Evolutionary conservation across 2,329 filamentous ascomycete genomes (phyloP), one percentile per base, ranked within the genome.

Genomic region (Huntiella abstrusa): DNA sequence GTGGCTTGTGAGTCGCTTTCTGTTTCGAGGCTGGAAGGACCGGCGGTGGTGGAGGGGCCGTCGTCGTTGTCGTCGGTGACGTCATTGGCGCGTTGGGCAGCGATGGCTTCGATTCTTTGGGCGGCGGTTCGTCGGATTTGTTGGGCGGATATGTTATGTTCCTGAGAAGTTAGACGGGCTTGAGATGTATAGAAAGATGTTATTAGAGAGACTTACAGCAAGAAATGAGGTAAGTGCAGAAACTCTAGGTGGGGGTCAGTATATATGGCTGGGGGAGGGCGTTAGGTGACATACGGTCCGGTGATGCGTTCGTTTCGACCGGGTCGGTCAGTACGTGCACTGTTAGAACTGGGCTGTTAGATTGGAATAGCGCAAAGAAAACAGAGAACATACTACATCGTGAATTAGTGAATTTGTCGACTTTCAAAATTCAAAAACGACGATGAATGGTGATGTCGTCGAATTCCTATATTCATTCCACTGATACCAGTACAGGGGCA

Each of bases 131-230:
- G 57, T 33, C 67, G 64, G 48, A 76, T 76, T 49, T 71, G 66
- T 22, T 64, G 58, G 2, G 73, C 70, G 16, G 74, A 83, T 53
- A 85, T 85, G 54, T 83, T 83, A 59, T 83, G 77, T 2, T 79
- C 74, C 71, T 80, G 33, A 37, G 46, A 12, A 22, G n/a, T 15
- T 15, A n/a, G 33, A 22, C 12, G 15, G 15, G 7, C 5, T 12
- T 6, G 5, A 4, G 6, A 15, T 10, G 4, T 3, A 32, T 7
- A 33, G 4, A 32, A 2, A 36, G 33, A 39, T 7, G 37, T 5
- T 4, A 5, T 19, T 19, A 19, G 17, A 33, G 19, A 13, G 28
- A 53, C 64, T 52, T 52, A 68, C 66, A 17, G 69, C 68, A 38
- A 73, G 58, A 50, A 69, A 73, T 52, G 71, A 67, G 2, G 68